Percentiles rank a stretch among this genome's conserved stretches.
These are phyloP conservation scores for Neoarthrinium moseri DNA, from an alignment of 2,329 filamentous ascomycete species.

Conservation along the genomic window DNA sequence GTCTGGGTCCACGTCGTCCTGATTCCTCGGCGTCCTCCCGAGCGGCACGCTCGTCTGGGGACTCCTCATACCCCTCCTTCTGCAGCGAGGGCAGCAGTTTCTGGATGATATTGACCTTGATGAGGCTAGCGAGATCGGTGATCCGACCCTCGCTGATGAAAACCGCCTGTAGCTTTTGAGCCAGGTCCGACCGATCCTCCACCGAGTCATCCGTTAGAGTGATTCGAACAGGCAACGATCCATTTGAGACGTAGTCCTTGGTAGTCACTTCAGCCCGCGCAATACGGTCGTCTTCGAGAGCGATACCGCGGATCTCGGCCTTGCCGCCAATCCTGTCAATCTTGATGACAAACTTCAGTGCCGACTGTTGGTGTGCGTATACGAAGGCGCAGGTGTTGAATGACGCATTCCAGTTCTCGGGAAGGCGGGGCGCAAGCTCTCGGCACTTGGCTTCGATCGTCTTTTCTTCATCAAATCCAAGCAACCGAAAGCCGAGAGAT, in stretches of 20 bases:
- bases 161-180: constrained; percentile 51
- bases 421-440: constrained; percentile 61
- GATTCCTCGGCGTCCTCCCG: constrained; percentile 41
- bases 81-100: constrained; percentile 75
- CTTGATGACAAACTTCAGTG: constrained; percentile 80
- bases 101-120: constrained; percentile 81
- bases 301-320: constrained; percentile 79
- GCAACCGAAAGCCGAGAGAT: constrained; percentile 74
- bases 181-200: constrained; percentile 50
- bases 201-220: constrained; percentile 42
- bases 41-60: constrained; percentile 38
- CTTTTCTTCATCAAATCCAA: constrained; percentile 83
- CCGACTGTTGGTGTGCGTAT: constrained; percentile 82
- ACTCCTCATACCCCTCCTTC: constrained; percentile 76
- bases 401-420: constrained; percentile 76
- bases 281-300: constrained; percentile 77
- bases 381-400: constrained; percentile 75
- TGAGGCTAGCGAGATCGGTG: constrained; percentile 63
- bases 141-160: constrained; percentile 76
- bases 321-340: constrained; percentile 79
- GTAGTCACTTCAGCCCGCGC: constrained; percentile 71
- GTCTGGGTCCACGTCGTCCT: constrained; percentile 37
- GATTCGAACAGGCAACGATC: constrained; percentile 56
- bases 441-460: constrained; percentile 61
- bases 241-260: constrained; percentile 71